These are phyloP conservation scores for Microstegium vimineum DNA, from an alignment of 176 grass and related monocot genomes.

Conservation along the genomic window DNA sequence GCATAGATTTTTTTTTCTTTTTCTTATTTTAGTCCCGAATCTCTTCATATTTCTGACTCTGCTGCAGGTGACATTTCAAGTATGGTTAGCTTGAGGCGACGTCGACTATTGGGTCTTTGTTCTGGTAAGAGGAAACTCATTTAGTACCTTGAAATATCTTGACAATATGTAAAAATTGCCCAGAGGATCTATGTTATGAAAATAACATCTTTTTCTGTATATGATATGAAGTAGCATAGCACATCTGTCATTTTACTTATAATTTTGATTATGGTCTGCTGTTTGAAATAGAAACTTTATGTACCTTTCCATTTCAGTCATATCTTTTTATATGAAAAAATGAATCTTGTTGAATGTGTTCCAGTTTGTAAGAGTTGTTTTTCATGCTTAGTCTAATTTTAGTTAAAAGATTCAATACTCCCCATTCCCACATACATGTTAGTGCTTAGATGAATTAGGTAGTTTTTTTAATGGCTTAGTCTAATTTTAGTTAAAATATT, in stretches of 20 bases:
- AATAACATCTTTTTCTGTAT: background rate
- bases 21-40: background rate
- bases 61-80: conserved; percentile 50
- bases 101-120: conserved; percentile 61
- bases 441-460: background rate
- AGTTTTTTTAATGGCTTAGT: background rate
- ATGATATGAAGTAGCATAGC: conserved; percentile 4
- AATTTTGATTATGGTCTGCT: background rate
- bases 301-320: background rate
- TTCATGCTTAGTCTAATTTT: background rate
- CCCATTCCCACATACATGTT: background rate
- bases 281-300: conserved; percentile 6
- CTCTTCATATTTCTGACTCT: conserved; percentile 14
- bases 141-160: conserved; percentile 14
- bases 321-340: background rate
- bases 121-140: conserved; percentile 48
- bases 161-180: conserved; percentile 1
- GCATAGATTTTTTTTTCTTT: conserved; percentile 20
- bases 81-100: conserved; percentile 91
- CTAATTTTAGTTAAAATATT: background rate
- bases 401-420: background rate
- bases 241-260: background rate
- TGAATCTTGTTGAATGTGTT: background rate
- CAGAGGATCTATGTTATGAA: conserved; percentile 1
- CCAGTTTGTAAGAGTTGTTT: background rate